phyloP scores from a whole-genome alignment of 2,329 filamentous ascomycete species.

The Calonectria leucothoes region DNA sequence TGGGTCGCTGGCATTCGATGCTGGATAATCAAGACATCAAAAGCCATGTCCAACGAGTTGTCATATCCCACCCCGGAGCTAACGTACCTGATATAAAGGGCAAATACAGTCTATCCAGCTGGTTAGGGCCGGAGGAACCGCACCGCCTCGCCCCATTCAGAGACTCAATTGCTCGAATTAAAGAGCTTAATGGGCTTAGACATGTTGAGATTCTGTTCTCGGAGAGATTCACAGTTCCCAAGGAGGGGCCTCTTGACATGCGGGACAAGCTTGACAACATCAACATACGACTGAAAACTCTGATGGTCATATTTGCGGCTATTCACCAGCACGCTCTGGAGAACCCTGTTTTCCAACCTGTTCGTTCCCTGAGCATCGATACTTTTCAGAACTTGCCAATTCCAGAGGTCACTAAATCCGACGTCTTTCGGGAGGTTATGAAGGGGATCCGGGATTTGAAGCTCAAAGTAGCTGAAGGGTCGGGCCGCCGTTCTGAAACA shows the following conservation, averaged over 20 bases:
- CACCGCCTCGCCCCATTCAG: not conserved
- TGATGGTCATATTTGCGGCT: not conserved
- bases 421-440: not conserved
- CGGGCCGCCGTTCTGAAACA: not conserved
- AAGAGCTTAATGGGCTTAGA: not conserved
- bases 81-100: rapidly evolving
- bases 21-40: not conserved
- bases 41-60: not conserved
- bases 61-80: not conserved
- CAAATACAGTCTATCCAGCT: not conserved
- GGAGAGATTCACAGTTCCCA: not conserved
- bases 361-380: not conserved
- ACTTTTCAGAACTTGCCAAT: not conserved
- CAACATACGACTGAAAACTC: not conserved
- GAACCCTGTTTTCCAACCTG: not conserved
- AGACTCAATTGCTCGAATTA: not conserved
- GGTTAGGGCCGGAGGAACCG: not conserved
- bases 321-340: not conserved
- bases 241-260: not conserved
- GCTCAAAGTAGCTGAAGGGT: not conserved
- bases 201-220: not conserved
- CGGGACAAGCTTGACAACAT: not conserved
- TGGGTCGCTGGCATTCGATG: not conserved
- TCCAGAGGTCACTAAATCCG: not conserved
- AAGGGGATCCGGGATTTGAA: not conserved